Evolutionary conservation across 768 basidiomycete genomes (phyloP), one percentile per base, ranked within the genome.

Genomic region (Boletus reticulatus): DNA sequence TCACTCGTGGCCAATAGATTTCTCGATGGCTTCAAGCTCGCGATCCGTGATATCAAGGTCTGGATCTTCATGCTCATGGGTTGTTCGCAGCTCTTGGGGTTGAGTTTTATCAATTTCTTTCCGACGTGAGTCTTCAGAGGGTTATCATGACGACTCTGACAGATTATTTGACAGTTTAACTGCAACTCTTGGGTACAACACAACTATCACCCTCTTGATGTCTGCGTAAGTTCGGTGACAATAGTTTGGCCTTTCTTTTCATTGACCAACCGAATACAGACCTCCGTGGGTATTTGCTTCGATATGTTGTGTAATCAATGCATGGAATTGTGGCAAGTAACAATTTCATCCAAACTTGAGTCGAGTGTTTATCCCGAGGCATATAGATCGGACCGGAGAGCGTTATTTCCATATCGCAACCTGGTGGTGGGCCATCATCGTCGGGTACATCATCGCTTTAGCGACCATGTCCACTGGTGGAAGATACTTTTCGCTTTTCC

Each of bases 281-380:
- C 85, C 85, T 4, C 85, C 84, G 10, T 86, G 85, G 85, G 71
- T 85, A n/a, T 62, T 84, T 12, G 73, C 82, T 3, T 75, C 80
- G 1, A 66, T 81, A 31, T 64, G 78, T 3, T 81, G 79, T 54
- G 74, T 76, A 31, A 50, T 79, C 24, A 83, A 77, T 61, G 83
- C 83, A 2, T 80, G 80, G 78, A 74, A 84, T 62, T 79, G 82
- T 19, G 78, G 78, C 71, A 50, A 43, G 47, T 48, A 39, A 13
- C 32, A 16, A 17, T 10, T 32, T 3, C 12, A 34, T 2, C 24
- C 4, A 41, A 39, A n/a, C 6, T 16, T 52, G 34, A 50, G 39
- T 32, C 16, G 27, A 29, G 4, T 32, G 13, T 19, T 52, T 6
- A 57, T 43, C 11, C n/a, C 19, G 16, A 31, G 17, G 29, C 41